These are phyloP conservation scores for Cercophora samala DNA, from an alignment of 495 filamentous ascomycete genomes.

Conservation along the genomic window DNA sequence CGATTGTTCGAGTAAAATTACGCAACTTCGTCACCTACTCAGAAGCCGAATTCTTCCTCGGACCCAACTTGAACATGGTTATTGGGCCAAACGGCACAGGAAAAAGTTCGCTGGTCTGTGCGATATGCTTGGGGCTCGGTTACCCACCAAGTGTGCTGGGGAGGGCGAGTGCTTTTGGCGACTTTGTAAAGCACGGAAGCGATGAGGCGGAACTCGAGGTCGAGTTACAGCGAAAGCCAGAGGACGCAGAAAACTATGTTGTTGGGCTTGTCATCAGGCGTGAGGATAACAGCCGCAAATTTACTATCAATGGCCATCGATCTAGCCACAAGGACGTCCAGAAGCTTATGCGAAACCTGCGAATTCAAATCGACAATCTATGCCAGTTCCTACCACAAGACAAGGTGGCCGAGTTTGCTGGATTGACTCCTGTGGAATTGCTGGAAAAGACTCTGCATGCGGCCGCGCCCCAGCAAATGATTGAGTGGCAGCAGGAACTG, in stretches of 20 bases:
- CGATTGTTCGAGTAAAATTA: slow-evolving; percentile 83
- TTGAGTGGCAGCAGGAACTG: slow-evolving; percentile 70
- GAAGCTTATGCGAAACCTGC: slow-evolving; percentile 61
- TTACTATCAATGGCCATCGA: slow-evolving; percentile 63
- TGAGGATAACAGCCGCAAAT: slow-evolving; percentile 75
- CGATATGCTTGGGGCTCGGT: slow-evolving; percentile 90
- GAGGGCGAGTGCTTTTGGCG: slow-evolving; percentile 75
- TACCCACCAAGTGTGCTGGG: slow-evolving; percentile 81
- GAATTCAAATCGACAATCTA: slow-evolving; percentile 94
- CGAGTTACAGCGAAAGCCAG: slow-evolving; percentile 64
- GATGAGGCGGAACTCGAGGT: slow-evolving; percentile 81
- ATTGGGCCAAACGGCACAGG: slow-evolving; percentile 98
- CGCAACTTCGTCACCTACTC: slow-evolving; percentile 96
- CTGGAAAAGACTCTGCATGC: slow-evolving; percentile 82
- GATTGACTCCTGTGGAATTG: slow-evolving; percentile 77
- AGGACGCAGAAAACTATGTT: slow-evolving; percentile 58
- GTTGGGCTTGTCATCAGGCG: slow-evolving; percentile 72
- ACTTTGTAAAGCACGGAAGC: slow-evolving; percentile 90
- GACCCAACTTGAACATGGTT: slow-evolving; percentile 95
- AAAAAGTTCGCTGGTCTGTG: slow-evolving; percentile 96
- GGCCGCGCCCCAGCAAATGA: slow-evolving; percentile 75
- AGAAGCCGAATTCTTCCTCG: slow-evolving; percentile 80
- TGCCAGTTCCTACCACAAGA: slow-evolving; percentile 98
- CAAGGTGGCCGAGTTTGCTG: slow-evolving; percentile 91
- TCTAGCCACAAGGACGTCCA: slow-evolving; percentile 57